Base-by-base conservation (phyloP, 2,329 filamentous ascomycete genomes). In the Penicillium verrucosum region DNA sequence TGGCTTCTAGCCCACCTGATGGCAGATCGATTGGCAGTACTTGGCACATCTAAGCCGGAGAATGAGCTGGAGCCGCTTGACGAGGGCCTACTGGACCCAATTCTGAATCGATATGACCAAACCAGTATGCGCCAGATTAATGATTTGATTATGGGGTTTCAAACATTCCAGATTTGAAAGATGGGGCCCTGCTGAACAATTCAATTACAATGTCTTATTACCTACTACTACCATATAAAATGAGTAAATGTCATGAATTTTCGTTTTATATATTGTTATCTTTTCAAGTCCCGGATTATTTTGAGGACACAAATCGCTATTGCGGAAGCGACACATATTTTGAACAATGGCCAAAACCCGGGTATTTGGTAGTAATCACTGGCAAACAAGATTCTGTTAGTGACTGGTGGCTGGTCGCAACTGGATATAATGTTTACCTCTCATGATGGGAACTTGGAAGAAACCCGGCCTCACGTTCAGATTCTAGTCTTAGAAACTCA, bases 91-190 rank as follows among this genome's bases (percentile, higher is more conserved):
- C 23, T 61, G 25, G 25, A 72, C 47, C 68, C 70, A 8, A 70
- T 75, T 18, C 56, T 74, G 30, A 63, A 66, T 36, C 65, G 73
- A 56, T 75, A 74, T 58, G 73, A 75, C 54, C 71, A 76, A 53
- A 75, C 73, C 0, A 75, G 73, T 54, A 75, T 75, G 73, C 66
- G 68, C 6, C 73, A 76, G 53, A 68, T 75, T 11, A 75, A 75
- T 51, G 68, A 73, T 40, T 57, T 75, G n/a, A 75, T 75, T 23
- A 65, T 65, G 41, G 68, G 67, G 1, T 74, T 75, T 51, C 67
- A 71, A 44, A 68, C 65, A 10, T 66, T 73, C 56, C 68, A 70
- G 41, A 59, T 73, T 14, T 60, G 37, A 59, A 23, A 9, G 10
- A 30, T 14, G 8, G 8, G 11, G 21, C 1, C 16, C 16, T 27